Percentiles rank a stretch among this genome's conserved stretches.
These are phyloP conservation scores for Onygena corvina DNA, from an alignment of 2,329 filamentous ascomycete genomes.

Conservation along the genomic window DNA sequence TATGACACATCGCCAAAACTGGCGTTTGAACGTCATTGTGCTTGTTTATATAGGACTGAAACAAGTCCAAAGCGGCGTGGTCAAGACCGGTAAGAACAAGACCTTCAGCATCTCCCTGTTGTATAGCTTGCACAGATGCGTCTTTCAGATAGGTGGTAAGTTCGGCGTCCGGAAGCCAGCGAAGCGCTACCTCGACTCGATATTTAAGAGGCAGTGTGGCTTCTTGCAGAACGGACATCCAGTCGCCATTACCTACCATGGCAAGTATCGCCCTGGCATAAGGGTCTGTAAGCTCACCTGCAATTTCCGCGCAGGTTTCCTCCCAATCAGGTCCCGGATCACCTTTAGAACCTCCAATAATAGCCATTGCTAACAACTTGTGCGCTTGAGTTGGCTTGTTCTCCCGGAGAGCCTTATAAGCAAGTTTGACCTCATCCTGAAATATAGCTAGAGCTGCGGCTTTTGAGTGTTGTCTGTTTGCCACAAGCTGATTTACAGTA, in stretches of 20 bases:
- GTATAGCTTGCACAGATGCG: slow-evolving; percentile 40
- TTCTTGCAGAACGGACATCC: slow-evolving; percentile 47
- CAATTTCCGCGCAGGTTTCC: slow-evolving; percentile 50
- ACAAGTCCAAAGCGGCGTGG: slow-evolving; percentile 46
- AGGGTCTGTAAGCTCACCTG: slow-evolving; percentile 49
- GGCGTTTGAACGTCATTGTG: slow-evolving; percentile 52
- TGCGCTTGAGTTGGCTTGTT: slow-evolving; percentile 44
- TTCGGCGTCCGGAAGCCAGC: slow-evolving; percentile 37
- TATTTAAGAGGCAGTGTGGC: slow-evolving; percentile 48
- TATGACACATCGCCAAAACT: slow-evolving; percentile 48
- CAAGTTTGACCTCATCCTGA: slow-evolving; percentile 47
- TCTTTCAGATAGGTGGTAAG: slow-evolving; percentile 44
- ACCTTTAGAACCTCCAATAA: slow-evolving; percentile 35
- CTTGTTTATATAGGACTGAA: slow-evolving; percentile 48
- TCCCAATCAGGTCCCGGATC: slow-evolving; percentile 46
- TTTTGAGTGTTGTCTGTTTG: slow-evolving; percentile 47
- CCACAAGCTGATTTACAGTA: slow-evolving; percentile 40
- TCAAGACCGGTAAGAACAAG: slow-evolving; percentile 50
- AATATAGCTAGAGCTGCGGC: slow-evolving; percentile 52
- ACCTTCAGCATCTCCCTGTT: slow-evolving; percentile 48
- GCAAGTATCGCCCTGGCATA: slow-evolving; percentile 51
- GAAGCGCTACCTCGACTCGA: slow-evolving; percentile 50
- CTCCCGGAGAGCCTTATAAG: slow-evolving; percentile 44
- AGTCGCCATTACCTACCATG: slow-evolving; percentile 48
- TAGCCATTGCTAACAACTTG: slow-evolving; percentile 44